phyloP scores from a whole-genome alignment of 106 monocot species.

The Posidonia australis region DNA sequence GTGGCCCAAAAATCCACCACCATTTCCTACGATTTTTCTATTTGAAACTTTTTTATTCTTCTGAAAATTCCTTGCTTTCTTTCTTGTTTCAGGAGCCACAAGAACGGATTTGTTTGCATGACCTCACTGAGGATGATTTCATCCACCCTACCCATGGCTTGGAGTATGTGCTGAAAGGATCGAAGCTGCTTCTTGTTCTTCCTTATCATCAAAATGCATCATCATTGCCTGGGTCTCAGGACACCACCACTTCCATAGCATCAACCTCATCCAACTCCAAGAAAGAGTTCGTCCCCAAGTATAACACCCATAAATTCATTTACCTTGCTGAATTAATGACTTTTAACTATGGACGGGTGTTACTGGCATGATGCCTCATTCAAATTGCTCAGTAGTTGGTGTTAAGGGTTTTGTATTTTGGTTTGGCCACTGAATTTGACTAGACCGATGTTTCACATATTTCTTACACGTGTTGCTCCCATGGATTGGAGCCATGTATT shows the following conservation, averaged over 20 bases:
- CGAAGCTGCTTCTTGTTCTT: conserved; percentile 32
- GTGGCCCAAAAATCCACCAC: neutral
- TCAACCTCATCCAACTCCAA: conserved; percentile 27
- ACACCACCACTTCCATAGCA: conserved; percentile 9
- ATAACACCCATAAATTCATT: too few species aligned
- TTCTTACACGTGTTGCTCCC: too few species aligned
- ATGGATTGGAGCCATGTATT: too few species aligned
- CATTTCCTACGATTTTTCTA: neutral
- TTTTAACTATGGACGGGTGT: too few species aligned
- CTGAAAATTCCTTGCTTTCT: too few species aligned
- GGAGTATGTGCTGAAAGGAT: conserved; percentile 87
- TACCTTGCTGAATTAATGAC: too few species aligned
- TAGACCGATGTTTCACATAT: too few species aligned
- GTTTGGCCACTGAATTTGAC: too few species aligned
- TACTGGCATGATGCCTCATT: too few species aligned
- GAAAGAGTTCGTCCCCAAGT: conserved; percentile 8
- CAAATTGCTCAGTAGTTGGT: too few species aligned
- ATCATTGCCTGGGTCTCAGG: conserved; percentile 9
- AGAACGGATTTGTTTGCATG: conserved; percentile 87
- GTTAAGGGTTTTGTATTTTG: too few species aligned
- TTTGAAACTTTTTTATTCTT: too few species aligned
- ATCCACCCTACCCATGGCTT: conserved; percentile 52
- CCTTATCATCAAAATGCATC: neutral
- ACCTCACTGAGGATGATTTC: conserved; percentile 66
- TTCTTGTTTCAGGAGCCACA: conserved; percentile 45